Conservation (phyloP, 305 asterid species). For the Withania somnifera region DNA sequence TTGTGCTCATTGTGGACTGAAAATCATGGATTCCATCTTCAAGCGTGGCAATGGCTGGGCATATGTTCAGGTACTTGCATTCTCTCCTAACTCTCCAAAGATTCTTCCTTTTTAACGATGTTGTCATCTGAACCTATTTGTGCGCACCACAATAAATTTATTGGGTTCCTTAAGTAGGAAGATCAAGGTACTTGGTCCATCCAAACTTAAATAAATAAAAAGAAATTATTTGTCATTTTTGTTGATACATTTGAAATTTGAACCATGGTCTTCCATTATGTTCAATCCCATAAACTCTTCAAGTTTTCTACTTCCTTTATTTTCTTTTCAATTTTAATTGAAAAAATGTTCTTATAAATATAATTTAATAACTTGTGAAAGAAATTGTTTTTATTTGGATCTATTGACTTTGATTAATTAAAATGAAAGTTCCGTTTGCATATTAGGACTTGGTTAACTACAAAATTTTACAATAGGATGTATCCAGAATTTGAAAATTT, state of each 20-base stretch:
- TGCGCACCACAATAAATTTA: not conserved
- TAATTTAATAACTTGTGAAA: not conserved
- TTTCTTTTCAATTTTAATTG: not conserved
- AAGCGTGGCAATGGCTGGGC: conserved; percentile 93
- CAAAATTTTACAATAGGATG: not conserved
- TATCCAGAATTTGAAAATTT: not conserved
- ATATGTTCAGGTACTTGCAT: conserved; percentile 59
- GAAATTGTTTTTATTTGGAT: not conserved
- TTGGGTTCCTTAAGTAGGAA: not conserved
- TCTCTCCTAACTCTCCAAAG: not conserved
- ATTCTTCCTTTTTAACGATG: not conserved
- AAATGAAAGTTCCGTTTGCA: not conserved
- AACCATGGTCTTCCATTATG: not conserved
- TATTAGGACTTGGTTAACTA: not conserved
- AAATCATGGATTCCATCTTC: conserved; percentile 74
- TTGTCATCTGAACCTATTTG: not conserved
- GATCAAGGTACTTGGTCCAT: not conserved
- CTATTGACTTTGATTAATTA: not conserved
- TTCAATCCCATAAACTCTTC: not conserved
- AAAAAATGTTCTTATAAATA: not conserved
- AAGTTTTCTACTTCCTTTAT: not conserved
- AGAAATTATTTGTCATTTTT: not conserved
- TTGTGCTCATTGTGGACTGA: conserved; percentile 87
- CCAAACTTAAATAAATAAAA: not conserved
- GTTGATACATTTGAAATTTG: not conserved